Evolutionary conservation across 176 grass and related monocot species (phyloP).

Genomic region (Triticum dicoccoides): DNA sequence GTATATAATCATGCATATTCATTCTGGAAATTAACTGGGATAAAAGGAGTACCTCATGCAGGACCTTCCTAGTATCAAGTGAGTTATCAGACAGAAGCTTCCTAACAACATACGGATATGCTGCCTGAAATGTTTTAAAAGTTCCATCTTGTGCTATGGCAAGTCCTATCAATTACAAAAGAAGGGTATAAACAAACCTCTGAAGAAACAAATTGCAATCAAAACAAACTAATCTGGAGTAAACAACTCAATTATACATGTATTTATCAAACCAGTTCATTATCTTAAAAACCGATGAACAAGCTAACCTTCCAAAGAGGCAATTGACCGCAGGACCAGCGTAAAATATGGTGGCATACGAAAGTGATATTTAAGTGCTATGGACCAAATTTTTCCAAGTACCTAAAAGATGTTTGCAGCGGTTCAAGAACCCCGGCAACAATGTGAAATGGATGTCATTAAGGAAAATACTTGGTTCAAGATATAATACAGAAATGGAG

Average conservation of each 20-base stretch:
- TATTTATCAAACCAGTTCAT: not conserved
- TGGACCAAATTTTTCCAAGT: slow-evolving; percentile 84
- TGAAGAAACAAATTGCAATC: not conserved
- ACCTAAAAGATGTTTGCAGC: slow-evolving; percentile 58
- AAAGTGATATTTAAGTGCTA: slow-evolving; percentile 90
- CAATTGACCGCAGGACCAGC: slow-evolving; percentile 81
- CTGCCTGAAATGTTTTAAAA: slow-evolving; percentile 83
- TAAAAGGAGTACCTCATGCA: slow-evolving; percentile 48
- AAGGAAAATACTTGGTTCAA: not conserved
- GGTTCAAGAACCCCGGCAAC: slow-evolving; percentile 30
- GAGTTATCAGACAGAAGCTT: slow-evolving; percentile 76
- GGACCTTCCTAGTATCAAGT: slow-evolving; percentile 56
- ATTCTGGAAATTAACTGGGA: slow-evolving; percentile 8
- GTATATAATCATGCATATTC: not conserved
- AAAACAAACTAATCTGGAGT: not conserved
- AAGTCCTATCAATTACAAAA: slow-evolving; percentile 49
- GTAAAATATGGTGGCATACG: slow-evolving; percentile 96
- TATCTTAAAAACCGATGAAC: slow-evolving; percentile 20
- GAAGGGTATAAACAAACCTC: not conserved
- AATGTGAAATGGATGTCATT: slow-evolving; percentile 21
- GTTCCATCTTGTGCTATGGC: slow-evolving; percentile 49
- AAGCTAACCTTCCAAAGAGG: slow-evolving; percentile 82
- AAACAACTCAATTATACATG: not conserved
- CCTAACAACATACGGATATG: slow-evolving; percentile 68
- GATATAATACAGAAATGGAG: slow-evolving; percentile 9